Evolutionary conservation across 2,329 filamentous ascomycete genomes (phyloP).

Genomic region (Diplodia scrobiculata): DNA sequence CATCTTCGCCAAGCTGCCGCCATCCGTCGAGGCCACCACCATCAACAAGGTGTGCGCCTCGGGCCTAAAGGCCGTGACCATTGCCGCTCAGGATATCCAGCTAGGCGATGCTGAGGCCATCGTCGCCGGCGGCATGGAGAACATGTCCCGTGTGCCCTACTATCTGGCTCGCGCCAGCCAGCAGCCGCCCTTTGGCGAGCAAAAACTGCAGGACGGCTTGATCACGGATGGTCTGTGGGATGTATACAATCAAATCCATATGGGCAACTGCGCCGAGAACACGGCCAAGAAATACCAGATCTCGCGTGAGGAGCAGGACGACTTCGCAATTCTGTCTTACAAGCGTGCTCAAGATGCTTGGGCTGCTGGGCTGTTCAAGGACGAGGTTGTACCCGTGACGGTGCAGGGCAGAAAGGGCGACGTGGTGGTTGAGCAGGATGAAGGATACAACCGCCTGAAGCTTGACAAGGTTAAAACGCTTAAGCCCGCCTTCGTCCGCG

Average conservation of each 20-base stretch:
- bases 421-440: constrained; percentile 75
- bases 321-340: constrained; percentile 87
- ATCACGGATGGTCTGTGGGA: constrained; percentile 95
- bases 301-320: constrained; percentile 82
- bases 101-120: constrained; percentile 85
- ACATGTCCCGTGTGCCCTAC: constrained; percentile 92
- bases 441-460: constrained; percentile 86
- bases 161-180: constrained; percentile 82
- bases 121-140: constrained; percentile 96
- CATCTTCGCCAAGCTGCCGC: constrained; percentile 81
- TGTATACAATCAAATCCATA: constrained; percentile 95
- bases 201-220: constrained; percentile 85
- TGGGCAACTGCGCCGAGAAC: constrained; percentile 95
- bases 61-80: constrained; percentile 84
- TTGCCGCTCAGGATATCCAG: constrained; percentile 93
- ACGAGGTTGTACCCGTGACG: constrained; percentile 87
- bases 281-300: constrained; percentile 86
- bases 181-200: constrained; percentile 81
- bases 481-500: constrained; percentile 89
- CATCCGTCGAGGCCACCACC: constrained; percentile 82
- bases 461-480: constrained; percentile 81
- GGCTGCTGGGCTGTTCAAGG: constrained; percentile 77
- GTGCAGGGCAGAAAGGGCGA: constrained; percentile 81
- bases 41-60: constrained; percentile 99
- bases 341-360: constrained; percentile 87